These are phyloP conservation scores for Stereum hirsutum DNA, from an alignment of 1,284 basidiomycete species.

Conservation along the genomic window DNA sequence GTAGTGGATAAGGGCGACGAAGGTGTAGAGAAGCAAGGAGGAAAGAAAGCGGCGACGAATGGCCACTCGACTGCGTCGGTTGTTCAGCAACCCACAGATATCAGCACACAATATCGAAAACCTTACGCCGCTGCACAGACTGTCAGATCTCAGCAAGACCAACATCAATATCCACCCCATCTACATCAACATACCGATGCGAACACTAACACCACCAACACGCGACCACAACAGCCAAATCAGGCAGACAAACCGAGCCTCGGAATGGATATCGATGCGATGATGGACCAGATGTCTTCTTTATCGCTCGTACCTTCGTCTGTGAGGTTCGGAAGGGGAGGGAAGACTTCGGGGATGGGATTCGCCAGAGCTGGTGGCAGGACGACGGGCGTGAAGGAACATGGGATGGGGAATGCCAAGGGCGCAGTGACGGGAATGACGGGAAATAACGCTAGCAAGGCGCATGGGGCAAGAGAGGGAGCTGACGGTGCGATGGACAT, in stretches of 20 bases:
- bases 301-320: slow-evolving; percentile 61
- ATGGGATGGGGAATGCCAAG: neutral
- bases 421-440: neutral
- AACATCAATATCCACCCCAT: neutral
- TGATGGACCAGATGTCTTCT: slow-evolving; percentile 42
- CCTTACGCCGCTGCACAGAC: too few species aligned
- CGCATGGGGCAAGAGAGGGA: neutral
- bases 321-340: slow-evolving; percentile 65
- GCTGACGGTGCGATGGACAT: neutral
- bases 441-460: neutral
- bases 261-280: slow-evolving; percentile 23
- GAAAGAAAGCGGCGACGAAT: neutral
- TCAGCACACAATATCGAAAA: too few species aligned
- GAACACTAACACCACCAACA: neutral
- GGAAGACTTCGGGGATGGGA: slow-evolving; percentile 15
- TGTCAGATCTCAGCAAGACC: neutral
- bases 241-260: too few species aligned
- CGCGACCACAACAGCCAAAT: slow-evolving; percentile 10
- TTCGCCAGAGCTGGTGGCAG: slow-evolving; percentile 4
- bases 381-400: neutral
- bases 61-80: neutral
- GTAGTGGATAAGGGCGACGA: neutral
- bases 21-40: neutral
- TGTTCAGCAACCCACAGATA: too few species aligned
- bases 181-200: neutral